Evolutionary conservation across 2,329 filamentous ascomycete genomes (phyloP).

Genomic region (Arthrobotrys megalospora): DNA sequence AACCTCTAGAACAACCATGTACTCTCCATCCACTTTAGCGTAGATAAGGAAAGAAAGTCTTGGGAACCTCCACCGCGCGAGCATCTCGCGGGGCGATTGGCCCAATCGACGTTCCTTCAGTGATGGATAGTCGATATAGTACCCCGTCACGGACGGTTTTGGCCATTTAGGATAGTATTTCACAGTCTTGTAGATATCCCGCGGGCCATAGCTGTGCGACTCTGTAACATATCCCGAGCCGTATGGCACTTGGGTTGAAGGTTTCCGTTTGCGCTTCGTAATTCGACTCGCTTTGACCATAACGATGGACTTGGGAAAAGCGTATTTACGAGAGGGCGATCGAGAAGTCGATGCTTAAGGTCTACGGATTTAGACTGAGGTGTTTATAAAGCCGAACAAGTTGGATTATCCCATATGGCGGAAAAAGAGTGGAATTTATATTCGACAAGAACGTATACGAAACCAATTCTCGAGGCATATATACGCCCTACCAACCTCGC

Average conservation of each 20-base stretch:
- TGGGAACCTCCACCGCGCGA: not conserved
- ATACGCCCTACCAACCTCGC: not conserved
- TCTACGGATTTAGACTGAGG: not conserved
- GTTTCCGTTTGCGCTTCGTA: not conserved
- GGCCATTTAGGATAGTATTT: not conserved
- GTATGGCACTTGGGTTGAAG: not conserved
- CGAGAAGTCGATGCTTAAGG: not conserved
- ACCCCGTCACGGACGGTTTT: not conserved
- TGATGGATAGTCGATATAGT: conserved; percentile 3
- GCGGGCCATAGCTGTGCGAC: not conserved
- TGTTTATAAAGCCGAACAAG: not conserved
- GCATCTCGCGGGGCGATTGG: not conserved
- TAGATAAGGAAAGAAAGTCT: not conserved
- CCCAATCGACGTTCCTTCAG: not conserved
- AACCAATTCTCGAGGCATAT: not conserved
- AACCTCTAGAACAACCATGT: not conserved
- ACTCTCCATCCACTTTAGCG: conserved; percentile 1
- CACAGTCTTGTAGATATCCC: not conserved
- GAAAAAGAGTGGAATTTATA: not conserved
- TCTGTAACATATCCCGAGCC: conserved; percentile 6
- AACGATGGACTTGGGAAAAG: not conserved
- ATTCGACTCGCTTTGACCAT: not conserved
- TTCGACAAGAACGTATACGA: no score
- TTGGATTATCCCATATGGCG: no score
- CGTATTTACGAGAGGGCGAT: no score